Evolutionary conservation across 2,329 filamentous ascomycete genomes (phyloP), one percentile per base, ranked within the genome.

Genomic region (Ascochyta clinopodiicola): DNA sequence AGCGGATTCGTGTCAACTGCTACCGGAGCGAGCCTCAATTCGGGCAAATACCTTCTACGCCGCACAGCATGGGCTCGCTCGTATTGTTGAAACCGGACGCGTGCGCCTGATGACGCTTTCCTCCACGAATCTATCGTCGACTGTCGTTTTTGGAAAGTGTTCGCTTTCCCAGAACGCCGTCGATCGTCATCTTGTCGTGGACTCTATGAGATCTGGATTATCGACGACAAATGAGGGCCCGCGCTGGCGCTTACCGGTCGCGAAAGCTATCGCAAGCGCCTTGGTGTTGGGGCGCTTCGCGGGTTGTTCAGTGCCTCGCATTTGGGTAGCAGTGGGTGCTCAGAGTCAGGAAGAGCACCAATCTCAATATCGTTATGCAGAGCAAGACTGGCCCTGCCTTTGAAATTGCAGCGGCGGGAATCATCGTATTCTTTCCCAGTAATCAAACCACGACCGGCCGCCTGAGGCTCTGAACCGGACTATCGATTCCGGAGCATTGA

Each of bases 401-500:
- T 17, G 55, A 59, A 47, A 64, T 67, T 64, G 49, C 54, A 40
- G 12, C 22, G 47, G 51, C 43, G n/a, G 29, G 44, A 52, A 43
- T 39, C 44, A 42, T 48, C 50, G 32, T 27, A 38, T 59, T 44
- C 10, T 17, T 42, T 38, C 36, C 36, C 46, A 25, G 53, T 37
- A 32, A 37, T 42, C 24, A 45, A 48, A 19, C 32, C 19, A 36
- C 29, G 43, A 24, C 58, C 34, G 40, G 46, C 51, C 44, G 44
- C 48, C 44, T 52, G 29, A 52, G 29, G 48, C 39, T 40, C 29
- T 55, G 51, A 40, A 24, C 22, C 22, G 38, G 40, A 54, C 62
- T 61, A 63, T 64, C 39, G 60, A 63, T 57, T 61, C 37, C 31
- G 31, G 37, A 51, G 31, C 35, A 40, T 27, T 24, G n/a, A 51